Conservation (phyloP, 2,329 filamentous ascomycete genomes). For the Penicillium capsulatum region DNA sequence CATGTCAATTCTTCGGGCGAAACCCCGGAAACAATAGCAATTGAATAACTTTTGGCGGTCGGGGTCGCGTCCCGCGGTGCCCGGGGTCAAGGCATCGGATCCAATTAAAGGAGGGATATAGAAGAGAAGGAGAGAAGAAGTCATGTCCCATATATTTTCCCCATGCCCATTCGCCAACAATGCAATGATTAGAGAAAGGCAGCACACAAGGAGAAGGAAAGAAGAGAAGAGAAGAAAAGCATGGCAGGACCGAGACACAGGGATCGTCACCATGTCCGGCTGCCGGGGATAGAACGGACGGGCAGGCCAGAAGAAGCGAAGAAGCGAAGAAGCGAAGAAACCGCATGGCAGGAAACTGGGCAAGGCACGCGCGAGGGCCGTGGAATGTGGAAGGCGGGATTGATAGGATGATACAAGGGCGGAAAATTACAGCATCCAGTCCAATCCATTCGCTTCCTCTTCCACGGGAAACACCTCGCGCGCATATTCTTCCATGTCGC, state of each 20-base stretch:
- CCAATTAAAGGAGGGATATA: conserved; percentile 12
- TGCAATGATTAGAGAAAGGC: conserved; percentile 25
- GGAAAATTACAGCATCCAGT: conserved; percentile 72
- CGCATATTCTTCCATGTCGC: conserved; percentile 90
- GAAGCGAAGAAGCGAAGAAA: background rate
- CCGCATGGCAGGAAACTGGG: too few species aligned
- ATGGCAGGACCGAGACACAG: conserved; percentile 19
- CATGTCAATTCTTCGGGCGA: too few species aligned
- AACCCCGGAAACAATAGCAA: background rate
- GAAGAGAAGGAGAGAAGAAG: conserved; percentile 4
- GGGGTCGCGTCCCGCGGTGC: conserved; percentile 1
- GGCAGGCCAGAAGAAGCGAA: background rate
- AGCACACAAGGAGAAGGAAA: too few species aligned
- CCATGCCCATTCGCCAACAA: conserved; percentile 28
- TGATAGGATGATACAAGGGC: too few species aligned
- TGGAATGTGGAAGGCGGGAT: too few species aligned
- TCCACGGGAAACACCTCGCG: conserved; percentile 90
- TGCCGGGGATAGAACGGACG: conserved; percentile 17
- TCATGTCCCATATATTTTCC: conserved; percentile 22
- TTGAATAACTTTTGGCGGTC: conserved; percentile 20
- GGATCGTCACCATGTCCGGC: conserved; percentile 26
- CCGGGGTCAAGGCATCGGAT: conserved; percentile 13
- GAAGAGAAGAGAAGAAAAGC: conserved; percentile 12
- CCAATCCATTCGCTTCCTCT: conserved; percentile 87
- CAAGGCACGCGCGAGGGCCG: too few species aligned